A percentile compares a stretch with the other conserved stretches of the same genome.
Conservation (phyloP, 768 basidiomycete genomes). For the Naganishia friedmannii region DNA sequence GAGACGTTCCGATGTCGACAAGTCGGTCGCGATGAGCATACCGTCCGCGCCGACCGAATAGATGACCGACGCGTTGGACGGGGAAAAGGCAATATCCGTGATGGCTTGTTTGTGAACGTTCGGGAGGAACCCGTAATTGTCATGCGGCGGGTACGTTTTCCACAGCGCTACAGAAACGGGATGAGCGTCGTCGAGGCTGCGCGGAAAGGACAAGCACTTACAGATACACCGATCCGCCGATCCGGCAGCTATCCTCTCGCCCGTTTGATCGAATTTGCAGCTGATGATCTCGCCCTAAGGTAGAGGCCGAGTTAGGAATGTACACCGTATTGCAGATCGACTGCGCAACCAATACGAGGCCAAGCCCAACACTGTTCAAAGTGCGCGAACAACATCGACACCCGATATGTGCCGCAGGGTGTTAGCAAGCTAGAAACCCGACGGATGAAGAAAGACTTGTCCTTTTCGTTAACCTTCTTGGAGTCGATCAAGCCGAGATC, state of each 20-base stretch:
- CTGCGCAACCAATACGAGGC: background rate
- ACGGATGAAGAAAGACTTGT: too few species aligned
- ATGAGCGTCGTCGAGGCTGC: background rate
- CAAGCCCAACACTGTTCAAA: background rate
- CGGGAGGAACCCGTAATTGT: conserved; percentile 82
- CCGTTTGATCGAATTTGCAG: conserved; percentile 89
- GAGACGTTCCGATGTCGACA: conserved; percentile 69
- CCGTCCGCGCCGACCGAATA: conserved; percentile 91
- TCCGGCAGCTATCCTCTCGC: conserved; percentile 88
- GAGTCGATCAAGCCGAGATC: too few species aligned
- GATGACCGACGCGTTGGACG: conserved; percentile 50
- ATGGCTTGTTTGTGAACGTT: conserved; percentile 85
- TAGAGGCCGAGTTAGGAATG: background rate
- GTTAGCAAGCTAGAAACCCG: too few species aligned
- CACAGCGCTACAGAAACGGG: conserved; percentile 64
- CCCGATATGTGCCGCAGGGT: too few species aligned
- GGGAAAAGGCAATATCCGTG: conserved; percentile 78
- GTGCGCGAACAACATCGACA: too few species aligned
- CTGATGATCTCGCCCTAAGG: conserved; percentile 77
- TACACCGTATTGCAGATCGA: background rate
- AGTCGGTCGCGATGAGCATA: conserved; percentile 69
- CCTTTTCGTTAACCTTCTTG: too few species aligned
- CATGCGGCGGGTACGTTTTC: conserved; percentile 87
- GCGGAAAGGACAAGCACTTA: conserved; percentile 55
- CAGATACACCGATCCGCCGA: conserved; percentile 87